These are phyloP conservation scores for Gonapodya prolifera DNA, from an alignment of 192 early-diverging fungal species.

Conservation along the genomic window DNA sequence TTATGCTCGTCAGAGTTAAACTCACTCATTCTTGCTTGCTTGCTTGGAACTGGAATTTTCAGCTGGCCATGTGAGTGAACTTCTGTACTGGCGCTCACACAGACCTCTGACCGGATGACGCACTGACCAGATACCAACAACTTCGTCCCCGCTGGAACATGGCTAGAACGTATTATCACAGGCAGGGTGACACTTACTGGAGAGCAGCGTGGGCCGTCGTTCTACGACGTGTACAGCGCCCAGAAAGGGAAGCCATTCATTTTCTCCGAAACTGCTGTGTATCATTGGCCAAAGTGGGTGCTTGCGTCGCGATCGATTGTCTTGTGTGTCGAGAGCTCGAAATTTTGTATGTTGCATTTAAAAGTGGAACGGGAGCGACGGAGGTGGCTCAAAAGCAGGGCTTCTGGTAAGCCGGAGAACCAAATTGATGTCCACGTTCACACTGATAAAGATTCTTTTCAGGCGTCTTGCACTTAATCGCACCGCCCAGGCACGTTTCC, in stretches of 20 bases:
- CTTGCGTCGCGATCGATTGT: not conserved
- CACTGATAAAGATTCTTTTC: no score
- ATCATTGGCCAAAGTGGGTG: not conserved
- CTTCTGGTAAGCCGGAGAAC: not conserved
- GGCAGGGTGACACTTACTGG: not conserved
- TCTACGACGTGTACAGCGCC: not conserved
- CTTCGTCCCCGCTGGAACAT: not conserved
- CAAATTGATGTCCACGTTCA: no score
- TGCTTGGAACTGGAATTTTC: no score
- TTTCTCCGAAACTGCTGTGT: not conserved
- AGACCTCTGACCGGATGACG: no score
- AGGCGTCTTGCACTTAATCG: not conserved
- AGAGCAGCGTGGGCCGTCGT: not conserved
- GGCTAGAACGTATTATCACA: not conserved
- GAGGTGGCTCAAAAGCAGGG: not conserved
- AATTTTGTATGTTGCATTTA: no score
- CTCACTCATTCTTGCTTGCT: no score
- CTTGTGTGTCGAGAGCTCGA: not conserved
- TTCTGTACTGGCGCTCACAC: no score
- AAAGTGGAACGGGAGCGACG: no score
- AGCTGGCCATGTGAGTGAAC: no score
- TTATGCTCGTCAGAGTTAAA: no score
- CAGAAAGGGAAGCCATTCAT: not conserved
- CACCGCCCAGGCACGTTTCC: not conserved
- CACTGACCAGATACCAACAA: not conserved